Conservation (phyloP, 306 rosid species). For the Canavalia ensiformis region DNA sequence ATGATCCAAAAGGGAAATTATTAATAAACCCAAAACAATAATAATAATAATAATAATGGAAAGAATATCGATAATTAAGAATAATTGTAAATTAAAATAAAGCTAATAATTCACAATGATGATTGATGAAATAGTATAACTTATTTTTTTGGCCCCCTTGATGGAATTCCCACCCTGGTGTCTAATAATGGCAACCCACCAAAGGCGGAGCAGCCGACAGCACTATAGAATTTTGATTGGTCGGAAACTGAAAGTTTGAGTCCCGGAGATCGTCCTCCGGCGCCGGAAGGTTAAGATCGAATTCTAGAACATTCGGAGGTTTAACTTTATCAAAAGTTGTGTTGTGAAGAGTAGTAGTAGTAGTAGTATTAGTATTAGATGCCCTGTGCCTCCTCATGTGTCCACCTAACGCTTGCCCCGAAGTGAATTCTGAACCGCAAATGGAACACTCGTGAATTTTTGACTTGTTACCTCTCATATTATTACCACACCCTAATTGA, state of each 20-base stretch:
- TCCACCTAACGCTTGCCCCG: slow-evolving; percentile 96
- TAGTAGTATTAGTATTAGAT: slow-evolving; percentile 1
- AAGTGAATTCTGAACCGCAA: slow-evolving; percentile 86
- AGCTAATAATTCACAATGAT: slow-evolving; percentile 68
- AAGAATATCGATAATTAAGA: slow-evolving; percentile 56
- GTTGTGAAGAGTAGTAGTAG: not conserved
- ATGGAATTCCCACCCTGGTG: slow-evolving; percentile 40
- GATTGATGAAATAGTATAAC: slow-evolving; percentile 34
- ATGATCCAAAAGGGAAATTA: slow-evolving; percentile 51
- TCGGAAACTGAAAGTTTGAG: slow-evolving; percentile 62
- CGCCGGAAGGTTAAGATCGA: slow-evolving; percentile 97
- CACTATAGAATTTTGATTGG: slow-evolving; percentile 59
- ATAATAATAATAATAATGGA: slow-evolving; percentile 40
- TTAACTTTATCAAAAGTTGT: slow-evolving; percentile 34
- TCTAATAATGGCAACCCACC: slow-evolving; percentile 92
- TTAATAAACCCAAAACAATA: slow-evolving; percentile 30
- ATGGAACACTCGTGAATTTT: slow-evolving; percentile 93
- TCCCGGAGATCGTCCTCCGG: slow-evolving; percentile 81
- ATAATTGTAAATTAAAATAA: slow-evolving; percentile 53
- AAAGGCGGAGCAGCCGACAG: slow-evolving; percentile 72
- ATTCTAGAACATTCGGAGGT: slow-evolving; percentile 59
- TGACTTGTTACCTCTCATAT: slow-evolving; percentile 15
- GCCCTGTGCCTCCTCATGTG: slow-evolving; percentile 94
- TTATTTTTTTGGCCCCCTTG: too few species aligned
- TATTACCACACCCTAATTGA: slow-evolving; percentile 48